These are phyloP conservation scores for Triglochin maritima DNA, from an alignment of 106 monocot genomes.

Conservation along the genomic window DNA sequence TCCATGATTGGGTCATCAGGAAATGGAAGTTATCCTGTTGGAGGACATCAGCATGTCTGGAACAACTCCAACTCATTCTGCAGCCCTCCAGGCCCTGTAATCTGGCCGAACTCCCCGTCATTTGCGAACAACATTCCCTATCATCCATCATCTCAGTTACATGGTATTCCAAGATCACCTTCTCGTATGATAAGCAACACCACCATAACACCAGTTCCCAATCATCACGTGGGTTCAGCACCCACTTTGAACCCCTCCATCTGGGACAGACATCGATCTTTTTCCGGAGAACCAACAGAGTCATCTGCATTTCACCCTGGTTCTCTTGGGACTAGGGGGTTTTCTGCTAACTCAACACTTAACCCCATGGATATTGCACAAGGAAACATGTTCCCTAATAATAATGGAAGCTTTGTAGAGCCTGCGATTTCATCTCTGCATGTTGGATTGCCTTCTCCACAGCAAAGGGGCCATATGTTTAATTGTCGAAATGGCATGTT, in stretches of 20 bases:
- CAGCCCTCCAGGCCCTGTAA: constrained; percentile 19
- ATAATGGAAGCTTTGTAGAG: constrained; percentile 24
- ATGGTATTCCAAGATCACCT: constrained; percentile 26
- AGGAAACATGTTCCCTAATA: constrained; percentile 18
- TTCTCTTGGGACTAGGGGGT: constrained; percentile 24
- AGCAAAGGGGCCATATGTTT: constrained; percentile 26
- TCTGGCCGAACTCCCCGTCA: constrained; percentile 52
- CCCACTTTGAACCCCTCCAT: constrained; percentile 25
- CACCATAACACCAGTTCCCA: constrained; percentile 12
- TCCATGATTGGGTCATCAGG: constrained; percentile 22
- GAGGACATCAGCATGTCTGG: constrained; percentile 57
- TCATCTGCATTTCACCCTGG: constrained; percentile 22
- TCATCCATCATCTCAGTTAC: constrained; percentile 26
- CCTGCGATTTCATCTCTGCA: constrained; percentile 19
- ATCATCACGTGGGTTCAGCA: constrained; percentile 42
- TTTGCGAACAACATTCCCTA: constrained; percentile 30
- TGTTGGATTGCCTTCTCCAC: constrained; percentile 24
- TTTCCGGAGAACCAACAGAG: constrained; percentile 7
- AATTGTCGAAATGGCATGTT: constrained; percentile 30
- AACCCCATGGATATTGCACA: constrained; percentile 19
- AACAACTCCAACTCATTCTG: constrained; percentile 37
- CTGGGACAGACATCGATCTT: constrained; percentile 27
- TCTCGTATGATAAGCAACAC: constrained; percentile 21
- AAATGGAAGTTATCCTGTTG: constrained; percentile 53
- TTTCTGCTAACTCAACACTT: constrained; percentile 13